Evolutionary conservation across 2,329 filamentous ascomycete genomes (phyloP).

Genomic region (Aspergillus jensenii): DNA sequence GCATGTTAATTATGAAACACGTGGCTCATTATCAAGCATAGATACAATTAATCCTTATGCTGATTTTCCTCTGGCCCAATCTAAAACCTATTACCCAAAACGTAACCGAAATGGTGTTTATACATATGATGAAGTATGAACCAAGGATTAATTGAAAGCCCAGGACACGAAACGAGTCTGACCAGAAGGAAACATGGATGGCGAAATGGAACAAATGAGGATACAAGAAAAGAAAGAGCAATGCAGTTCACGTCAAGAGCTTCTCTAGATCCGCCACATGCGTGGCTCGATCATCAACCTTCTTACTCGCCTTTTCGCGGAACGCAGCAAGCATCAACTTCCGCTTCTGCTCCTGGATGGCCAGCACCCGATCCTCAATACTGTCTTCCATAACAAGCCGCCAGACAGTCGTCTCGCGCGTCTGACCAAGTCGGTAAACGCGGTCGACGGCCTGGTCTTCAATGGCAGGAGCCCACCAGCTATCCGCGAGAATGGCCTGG

Average conservation of each 20-base stretch:
- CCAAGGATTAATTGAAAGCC: neutral
- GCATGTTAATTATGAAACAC: neutral
- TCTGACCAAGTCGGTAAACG: conserved; percentile 83
- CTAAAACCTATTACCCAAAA: neutral
- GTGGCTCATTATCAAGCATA: neutral
- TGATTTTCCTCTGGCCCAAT: neutral
- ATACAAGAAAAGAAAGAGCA: neutral
- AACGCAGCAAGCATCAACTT: conserved; percentile 77
- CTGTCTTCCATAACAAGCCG: conserved; percentile 76
- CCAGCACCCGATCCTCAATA: conserved; percentile 77
- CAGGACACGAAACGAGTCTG: neutral
- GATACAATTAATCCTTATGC: neutral
- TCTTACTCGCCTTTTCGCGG: conserved; percentile 65
- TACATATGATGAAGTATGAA: neutral
- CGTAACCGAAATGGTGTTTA: neutral
- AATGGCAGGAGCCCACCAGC: conserved; percentile 91
- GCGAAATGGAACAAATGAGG: neutral
- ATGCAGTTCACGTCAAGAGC: conserved; percentile 27
- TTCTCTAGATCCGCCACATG: conserved; percentile 52
- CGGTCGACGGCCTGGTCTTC: conserved; percentile 90
- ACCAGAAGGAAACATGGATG: neutral
- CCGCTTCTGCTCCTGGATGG: conserved; percentile 76
- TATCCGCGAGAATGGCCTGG: conserved; percentile 79
- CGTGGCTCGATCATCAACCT: conserved; percentile 54
- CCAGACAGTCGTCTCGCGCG: conserved; percentile 74